Conservation (phyloP, 495 filamentous ascomycete species). For the Jackrogersella minutella region DNA sequence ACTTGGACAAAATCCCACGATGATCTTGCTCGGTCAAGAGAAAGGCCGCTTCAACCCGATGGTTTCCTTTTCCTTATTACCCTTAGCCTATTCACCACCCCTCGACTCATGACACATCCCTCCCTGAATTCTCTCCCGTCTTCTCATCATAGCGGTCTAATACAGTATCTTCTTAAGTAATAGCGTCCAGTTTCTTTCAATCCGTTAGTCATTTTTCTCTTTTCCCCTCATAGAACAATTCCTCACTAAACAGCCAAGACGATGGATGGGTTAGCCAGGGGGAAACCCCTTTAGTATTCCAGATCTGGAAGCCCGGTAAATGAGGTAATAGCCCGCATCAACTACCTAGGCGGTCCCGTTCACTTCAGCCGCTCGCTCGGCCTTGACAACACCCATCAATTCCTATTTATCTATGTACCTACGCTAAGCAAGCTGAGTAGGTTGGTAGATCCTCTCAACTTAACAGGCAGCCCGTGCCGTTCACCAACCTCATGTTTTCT, state of each 20-base stretch:
- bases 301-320: slow-evolving; percentile 14
- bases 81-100: slow-evolving; percentile 15
- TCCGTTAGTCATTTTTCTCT: slow-evolving; percentile 13
- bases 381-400: too few species aligned
- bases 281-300: not conserved
- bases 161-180: slow-evolving; percentile 28
- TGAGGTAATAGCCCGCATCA: not conserved
- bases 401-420: too few species aligned
- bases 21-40: slow-evolving; percentile 14
- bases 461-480: not conserved
- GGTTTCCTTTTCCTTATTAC: slow-evolving; percentile 17
- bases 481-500: not conserved
- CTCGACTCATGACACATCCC: slow-evolving; percentile 27
- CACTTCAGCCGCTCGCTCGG: not conserved
- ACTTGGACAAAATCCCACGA: not conserved
- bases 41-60: slow-evolving; percentile 29
- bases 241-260: not conserved
- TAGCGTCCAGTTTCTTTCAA: slow-evolving; percentile 4
- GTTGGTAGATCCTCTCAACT: not conserved
- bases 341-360: slow-evolving; percentile 4
- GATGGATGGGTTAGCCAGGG: not conserved
- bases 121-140: too few species aligned
- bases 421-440: too few species aligned
- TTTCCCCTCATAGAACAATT: not conserved
- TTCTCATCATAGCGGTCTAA: slow-evolving; percentile 1